Base-by-base conservation (phyloP, 495 filamentous ascomycete genomes). In the Hypoxylon intermedium region DNA sequence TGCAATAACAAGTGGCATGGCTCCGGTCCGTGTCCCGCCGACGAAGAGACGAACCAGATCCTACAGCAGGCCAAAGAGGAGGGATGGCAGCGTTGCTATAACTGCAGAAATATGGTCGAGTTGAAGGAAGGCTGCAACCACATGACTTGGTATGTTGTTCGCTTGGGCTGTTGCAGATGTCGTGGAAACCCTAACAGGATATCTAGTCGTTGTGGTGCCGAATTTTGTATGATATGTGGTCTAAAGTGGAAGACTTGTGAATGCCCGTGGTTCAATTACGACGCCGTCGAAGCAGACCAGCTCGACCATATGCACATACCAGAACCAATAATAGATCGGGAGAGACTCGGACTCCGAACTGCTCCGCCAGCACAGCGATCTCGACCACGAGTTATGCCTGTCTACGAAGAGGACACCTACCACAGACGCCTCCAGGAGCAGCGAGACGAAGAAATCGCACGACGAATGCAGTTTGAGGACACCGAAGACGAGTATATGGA, bases 141-240 rank as follows among this genome's bases (percentile, higher is more conserved):
- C 67, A 92, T 93, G 85, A 91, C 86, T 40, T 94, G 86, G 85
- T 87, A 79, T 70, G 85, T 73, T 50, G 36, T 42, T 30, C 3
- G 36, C 57, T 23, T 59, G 31, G 34, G n/a, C 11, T 21, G 31
- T 28, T 23, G 11, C 42, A 11, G 13, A 20, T 24, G 30, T 16
- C 13, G 33, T 36, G 4, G 38, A 11, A 7, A 24, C 20, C 24
- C 58, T 70, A 30, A 71, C 65, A 46, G 41, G 38, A 21, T 0
- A 50, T 41, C 18, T 53, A 87, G 88, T 72, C 89, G 85, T 47
- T 93, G 90, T 68, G 85, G 82, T 44, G 90, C 89, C 18, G 84
- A 92, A 63, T 93, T 92, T 71, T 95, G 90, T 74, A 89, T 91
- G 83, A 79, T 88, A 28, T 95, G 90, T 65, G 91, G 87, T 9